Percentiles rank a stretch among this genome's conserved stretches.
These are phyloP conservation scores for Eutypella sp. DNA, from an alignment of 2,329 filamentous ascomycete genomes.

Conservation along the genomic window DNA sequence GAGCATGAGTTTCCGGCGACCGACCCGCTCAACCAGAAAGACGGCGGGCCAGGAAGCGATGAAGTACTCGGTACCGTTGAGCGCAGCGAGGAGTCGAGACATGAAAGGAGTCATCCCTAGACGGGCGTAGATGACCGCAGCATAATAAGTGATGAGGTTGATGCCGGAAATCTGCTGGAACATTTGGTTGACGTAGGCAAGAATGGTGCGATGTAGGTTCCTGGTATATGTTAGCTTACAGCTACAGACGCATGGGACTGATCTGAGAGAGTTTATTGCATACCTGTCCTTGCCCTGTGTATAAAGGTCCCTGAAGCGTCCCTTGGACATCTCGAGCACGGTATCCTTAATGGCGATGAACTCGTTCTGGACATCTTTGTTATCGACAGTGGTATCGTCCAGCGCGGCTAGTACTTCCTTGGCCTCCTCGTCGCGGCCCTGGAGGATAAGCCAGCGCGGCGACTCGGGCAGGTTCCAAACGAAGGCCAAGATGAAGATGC, in stretches of 20 bases:
- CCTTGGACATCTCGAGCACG: slow-evolving; percentile 57
- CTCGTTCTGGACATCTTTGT: slow-evolving; percentile 52
- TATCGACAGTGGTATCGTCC: slow-evolving; percentile 35
- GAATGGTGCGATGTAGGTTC: slow-evolving; percentile 49
- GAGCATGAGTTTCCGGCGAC: slow-evolving; percentile 67
- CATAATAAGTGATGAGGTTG: slow-evolving; percentile 40
- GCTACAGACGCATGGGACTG: too few relatives aligned
- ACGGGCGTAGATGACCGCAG: slow-evolving; percentile 43
- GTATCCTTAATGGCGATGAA: slow-evolving; percentile 51
- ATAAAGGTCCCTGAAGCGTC: slow-evolving; percentile 52
- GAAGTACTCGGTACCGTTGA: slow-evolving; percentile 45
- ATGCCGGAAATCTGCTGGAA: slow-evolving; percentile 47
- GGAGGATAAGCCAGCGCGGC: slow-evolving; percentile 41
- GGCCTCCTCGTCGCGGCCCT: slow-evolving; percentile 39
- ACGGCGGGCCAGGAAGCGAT: slow-evolving; percentile 55
- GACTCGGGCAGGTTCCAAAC: slow-evolving; percentile 50
- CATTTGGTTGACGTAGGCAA: slow-evolving; percentile 54
- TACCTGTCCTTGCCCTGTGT: slow-evolving; percentile 50
- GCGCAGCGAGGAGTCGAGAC: slow-evolving; percentile 52
- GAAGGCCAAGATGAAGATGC: slow-evolving; percentile 49
- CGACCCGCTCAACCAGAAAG: slow-evolving; percentile 61
- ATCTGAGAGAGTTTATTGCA: slow-evolving; percentile 1
- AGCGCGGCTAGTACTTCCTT: slow-evolving; percentile 38
- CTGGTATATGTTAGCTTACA: slow-evolving; percentile 14
- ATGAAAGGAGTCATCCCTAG: slow-evolving; percentile 49